A percentile compares a stretch with the other conserved stretches of the same genome.
Conservation (phyloP, 139 green algal genomes). For the Chlamydomonas asymmetrica region DNA sequence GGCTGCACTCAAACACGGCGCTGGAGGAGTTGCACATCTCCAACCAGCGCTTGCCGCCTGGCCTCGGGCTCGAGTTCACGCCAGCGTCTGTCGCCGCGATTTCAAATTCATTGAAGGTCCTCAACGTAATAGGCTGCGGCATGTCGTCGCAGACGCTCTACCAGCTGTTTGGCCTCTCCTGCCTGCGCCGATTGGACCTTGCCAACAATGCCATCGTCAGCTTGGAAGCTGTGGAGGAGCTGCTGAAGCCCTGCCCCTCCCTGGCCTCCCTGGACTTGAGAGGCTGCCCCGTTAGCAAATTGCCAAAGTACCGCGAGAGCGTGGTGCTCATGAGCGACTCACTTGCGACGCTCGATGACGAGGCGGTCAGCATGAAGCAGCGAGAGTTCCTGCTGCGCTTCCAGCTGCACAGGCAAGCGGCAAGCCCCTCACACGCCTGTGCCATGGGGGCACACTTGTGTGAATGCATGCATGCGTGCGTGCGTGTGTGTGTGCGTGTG, state of each 20-base stretch:
- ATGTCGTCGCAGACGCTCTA: background rate
- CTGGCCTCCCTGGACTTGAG: slow-evolving; percentile 32
- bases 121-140: slow-evolving; percentile 15
- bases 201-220: slow-evolving; percentile 21
- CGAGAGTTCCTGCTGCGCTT: slow-evolving; percentile 44
- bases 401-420: slow-evolving; percentile 27
- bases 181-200: slow-evolving; percentile 31
- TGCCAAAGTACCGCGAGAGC: slow-evolving; percentile 47
- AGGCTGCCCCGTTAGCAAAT: slow-evolving; percentile 13
- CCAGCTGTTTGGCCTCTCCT: background rate
- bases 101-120: slow-evolving; percentile 18
- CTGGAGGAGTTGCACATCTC: slow-evolving; percentile 60
- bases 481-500: too few relatives aligned
- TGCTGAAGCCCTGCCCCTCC: background rate
- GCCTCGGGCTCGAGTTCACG: slow-evolving; percentile 25
- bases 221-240: slow-evolving; percentile 10
- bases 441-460: too few relatives aligned
- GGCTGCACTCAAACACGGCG: slow-evolving; percentile 13
- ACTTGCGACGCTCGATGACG: slow-evolving; percentile 35
- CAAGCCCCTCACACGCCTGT: too few relatives aligned
- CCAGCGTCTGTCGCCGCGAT: slow-evolving; percentile 17
- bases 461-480: too few relatives aligned
- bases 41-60: slow-evolving; percentile 33
- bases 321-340: slow-evolving; percentile 43
- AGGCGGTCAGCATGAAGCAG: slow-evolving; percentile 21